Evolutionary conservation across 1,284 basidiomycete genomes (phyloP), one percentile per base, ranked within the genome.

Genomic region (Amylostereum chailletii): DNA sequence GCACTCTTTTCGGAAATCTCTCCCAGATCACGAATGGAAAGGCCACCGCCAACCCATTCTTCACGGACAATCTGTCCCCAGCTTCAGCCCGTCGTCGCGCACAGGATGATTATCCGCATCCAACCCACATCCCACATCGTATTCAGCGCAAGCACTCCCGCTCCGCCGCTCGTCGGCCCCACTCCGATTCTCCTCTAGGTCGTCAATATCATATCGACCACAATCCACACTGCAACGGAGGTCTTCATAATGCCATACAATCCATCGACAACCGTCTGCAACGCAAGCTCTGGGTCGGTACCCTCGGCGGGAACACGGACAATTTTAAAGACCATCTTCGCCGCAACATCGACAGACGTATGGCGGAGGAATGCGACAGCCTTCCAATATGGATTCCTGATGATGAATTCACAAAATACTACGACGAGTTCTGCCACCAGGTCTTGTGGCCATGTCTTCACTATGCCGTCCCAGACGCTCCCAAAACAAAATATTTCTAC

Each of bases 361-460:
- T 90, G 72, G 59, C 71, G 45, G 66, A 74, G 4, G 71, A 86
- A 57, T 70, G 75, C 37, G 68, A 76, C 1, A 80, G 79, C 57
- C 58, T 83, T 4, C 84, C 87, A 0, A 86, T 94, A 27, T 92
- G 90, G 90, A 83, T 94, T 46, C 79, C 81, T 0, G 84, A 88
- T 57, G 70, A 72, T 1, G 85, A 86, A 60, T 90, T 91, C 54
- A 75, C 81, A 55, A 77, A 78, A 51, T 84, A 79, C 61, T 94
- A 94, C 58, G 88, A 91, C 62, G 83, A 87, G 57, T 93, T 91
- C 64, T 94, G 90, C 64, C 90, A 94, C 60, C 88, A 82, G 74
- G 86, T 92, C 31, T 75, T 93, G 32, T 94, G 90, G 90, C 90
- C 90, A 0, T 87, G 83, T 51, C 72, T 94, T 39, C 90, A 94